Conservation (phyloP, 805 yeast genomes). For the Ogataea parapolymorpha region DNA sequence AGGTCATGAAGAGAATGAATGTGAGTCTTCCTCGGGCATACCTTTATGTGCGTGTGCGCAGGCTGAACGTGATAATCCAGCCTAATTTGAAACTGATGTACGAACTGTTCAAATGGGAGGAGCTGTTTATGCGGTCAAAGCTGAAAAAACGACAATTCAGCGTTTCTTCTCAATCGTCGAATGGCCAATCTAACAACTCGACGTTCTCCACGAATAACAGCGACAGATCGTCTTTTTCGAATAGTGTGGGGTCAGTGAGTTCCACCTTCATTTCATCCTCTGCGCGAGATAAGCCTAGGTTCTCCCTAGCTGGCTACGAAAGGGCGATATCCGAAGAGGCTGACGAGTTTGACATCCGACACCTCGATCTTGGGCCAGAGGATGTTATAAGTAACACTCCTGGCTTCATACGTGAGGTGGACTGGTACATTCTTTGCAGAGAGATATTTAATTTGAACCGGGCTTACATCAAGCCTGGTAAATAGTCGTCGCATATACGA, state of each 20-base stretch:
- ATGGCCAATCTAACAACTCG: conserved; percentile 16
- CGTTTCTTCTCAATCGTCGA: conserved; percentile 20
- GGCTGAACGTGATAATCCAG: conserved; percentile 89
- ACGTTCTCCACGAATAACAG: conserved; percentile 17
- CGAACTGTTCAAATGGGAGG: conserved; percentile 76
- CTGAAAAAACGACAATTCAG: conserved; percentile 12
- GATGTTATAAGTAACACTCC: conserved; percentile 35
- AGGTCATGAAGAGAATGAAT: conserved; percentile 75
- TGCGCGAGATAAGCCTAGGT: conserved; percentile 16
- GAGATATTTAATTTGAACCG: conserved; percentile 76
- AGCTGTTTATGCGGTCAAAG: conserved; percentile 26
- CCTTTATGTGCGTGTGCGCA: conserved; percentile 79
- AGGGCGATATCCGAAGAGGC: conserved; percentile 20
- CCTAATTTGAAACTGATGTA: conserved; percentile 91
- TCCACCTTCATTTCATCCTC: conserved; percentile 17
- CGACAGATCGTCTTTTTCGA: conserved; percentile 26
- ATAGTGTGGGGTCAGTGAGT: conserved; percentile 23
- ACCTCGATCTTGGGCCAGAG: conserved; percentile 14
- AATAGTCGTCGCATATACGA: conserved; percentile 6
- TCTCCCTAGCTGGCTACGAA: conserved; percentile 14
- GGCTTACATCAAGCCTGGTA: conserved; percentile 47
- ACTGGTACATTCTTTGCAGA: conserved; percentile 85
- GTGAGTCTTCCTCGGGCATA: conserved; percentile 76
- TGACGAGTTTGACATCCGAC: conserved; percentile 19
- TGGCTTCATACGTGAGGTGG: conserved; percentile 57